Percentiles rank a stretch among this genome's conserved stretches.
Evolutionary conservation across 2,329 filamentous ascomycete species (phyloP).

Genomic region (Clonostachys rosea): DNA sequence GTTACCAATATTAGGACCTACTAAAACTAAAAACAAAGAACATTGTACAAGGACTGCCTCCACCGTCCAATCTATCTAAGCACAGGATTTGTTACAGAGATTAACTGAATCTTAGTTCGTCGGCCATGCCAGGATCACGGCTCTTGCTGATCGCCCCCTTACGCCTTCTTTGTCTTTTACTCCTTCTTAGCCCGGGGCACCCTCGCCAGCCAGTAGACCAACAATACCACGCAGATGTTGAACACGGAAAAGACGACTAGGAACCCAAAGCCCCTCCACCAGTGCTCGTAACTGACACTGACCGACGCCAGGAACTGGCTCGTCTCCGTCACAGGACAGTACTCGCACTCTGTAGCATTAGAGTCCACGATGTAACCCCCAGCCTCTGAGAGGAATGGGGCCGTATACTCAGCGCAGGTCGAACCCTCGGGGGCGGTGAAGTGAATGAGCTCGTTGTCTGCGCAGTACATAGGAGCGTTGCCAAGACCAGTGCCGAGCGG

Average conservation of each 20-base stretch:
- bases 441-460: slow-evolving; percentile 56
- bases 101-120: too few species aligned
- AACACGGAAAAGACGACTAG: slow-evolving; percentile 48
- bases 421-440: slow-evolving; percentile 51
- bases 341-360: slow-evolving; percentile 38
- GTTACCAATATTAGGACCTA: too few species aligned
- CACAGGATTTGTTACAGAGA: too few species aligned
- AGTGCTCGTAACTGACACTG: slow-evolving; percentile 38
- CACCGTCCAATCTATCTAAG: too few species aligned
- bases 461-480: slow-evolving; percentile 55
- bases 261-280: slow-evolving; percentile 55
- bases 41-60: too few species aligned
- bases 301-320: slow-evolving; percentile 30
- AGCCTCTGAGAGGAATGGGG: slow-evolving; percentile 28
- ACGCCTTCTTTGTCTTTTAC: too few species aligned
- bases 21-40: too few species aligned
- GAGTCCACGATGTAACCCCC: slow-evolving; percentile 47
- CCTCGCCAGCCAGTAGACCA: slow-evolving; percentile 42
- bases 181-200: slow-evolving; percentile 23
- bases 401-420: slow-evolving; percentile 56
- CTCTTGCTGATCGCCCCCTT: too few species aligned
- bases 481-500: slow-evolving; percentile 62
- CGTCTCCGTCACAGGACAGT: slow-evolving; percentile 34
- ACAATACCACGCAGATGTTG: slow-evolving; percentile 43
- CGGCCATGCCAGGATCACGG: too few species aligned